Evolutionary conservation across 116 monocot species (phyloP).

Genomic region (Posidonia oceanica): DNA sequence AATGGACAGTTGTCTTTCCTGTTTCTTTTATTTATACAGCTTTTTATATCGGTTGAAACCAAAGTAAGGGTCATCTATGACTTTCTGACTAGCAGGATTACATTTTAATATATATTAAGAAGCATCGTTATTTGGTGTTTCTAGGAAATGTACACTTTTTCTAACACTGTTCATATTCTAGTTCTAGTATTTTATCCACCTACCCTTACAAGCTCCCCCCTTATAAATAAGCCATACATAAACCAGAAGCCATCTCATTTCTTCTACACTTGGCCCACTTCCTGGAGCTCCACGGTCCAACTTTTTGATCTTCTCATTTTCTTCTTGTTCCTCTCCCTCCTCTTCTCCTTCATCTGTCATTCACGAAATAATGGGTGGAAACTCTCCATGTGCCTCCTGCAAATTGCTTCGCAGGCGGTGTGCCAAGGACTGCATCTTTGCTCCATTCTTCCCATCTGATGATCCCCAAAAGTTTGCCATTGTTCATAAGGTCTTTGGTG

Average conservation of each 20-base stretch:
- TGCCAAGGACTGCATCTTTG: conserved; percentile 86
- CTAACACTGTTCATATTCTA: neutral
- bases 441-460: conserved; percentile 91
- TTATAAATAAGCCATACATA: conserved; percentile 1
- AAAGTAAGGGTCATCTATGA: neutral
- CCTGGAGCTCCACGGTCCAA: neutral
- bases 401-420: conserved; percentile 79
- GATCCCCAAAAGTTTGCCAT: conserved; percentile 92
- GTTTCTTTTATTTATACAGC: neutral
- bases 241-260: conserved; percentile 2
- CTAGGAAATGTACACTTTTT: too few species aligned
- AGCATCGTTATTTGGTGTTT: too few species aligned
- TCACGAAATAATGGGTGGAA: conserved; percentile 52
- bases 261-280: neutral
- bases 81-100: neutral
- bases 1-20: neutral
- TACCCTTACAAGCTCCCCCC: neutral
- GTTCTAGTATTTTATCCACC: conserved; percentile 2
- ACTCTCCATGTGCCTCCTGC: conserved; percentile 92
- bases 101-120: too few species aligned
- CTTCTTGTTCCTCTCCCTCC: neutral
- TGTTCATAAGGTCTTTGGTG: conserved; percentile 96
- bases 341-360: too few species aligned
- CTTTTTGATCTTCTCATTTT: neutral
- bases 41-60: neutral